Conservation (phyloP, 495 filamentous ascomycete genomes). For the Staphylotrichum tortipilum region DNA sequence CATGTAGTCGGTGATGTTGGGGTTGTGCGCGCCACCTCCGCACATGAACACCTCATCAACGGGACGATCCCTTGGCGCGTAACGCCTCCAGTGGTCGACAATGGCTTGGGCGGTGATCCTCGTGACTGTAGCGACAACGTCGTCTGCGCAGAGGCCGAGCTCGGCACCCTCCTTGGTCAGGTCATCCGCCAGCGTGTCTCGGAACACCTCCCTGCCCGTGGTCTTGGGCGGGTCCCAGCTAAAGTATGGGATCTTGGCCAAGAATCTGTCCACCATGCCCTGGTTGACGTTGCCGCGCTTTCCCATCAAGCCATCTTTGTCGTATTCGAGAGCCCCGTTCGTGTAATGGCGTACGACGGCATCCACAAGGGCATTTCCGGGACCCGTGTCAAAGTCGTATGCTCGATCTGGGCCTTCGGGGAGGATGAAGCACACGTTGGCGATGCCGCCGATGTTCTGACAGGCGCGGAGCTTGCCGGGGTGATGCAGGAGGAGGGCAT, state of each 20-base stretch:
- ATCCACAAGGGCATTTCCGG: slow-evolving; percentile 42
- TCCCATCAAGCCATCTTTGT: slow-evolving; percentile 45
- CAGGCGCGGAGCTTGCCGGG: slow-evolving; percentile 48
- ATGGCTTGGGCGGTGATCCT: slow-evolving; percentile 50
- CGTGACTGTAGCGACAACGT: slow-evolving; percentile 48
- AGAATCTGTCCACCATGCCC: slow-evolving; percentile 45
- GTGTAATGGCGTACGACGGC: slow-evolving; percentile 39
- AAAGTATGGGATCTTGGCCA: slow-evolving; percentile 40
- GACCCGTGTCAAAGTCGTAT: slow-evolving; percentile 44
- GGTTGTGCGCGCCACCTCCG: slow-evolving; percentile 50
- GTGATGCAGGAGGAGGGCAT: slow-evolving; percentile 46
- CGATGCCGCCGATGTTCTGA: slow-evolving; percentile 54
- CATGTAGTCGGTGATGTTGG: slow-evolving; percentile 46
- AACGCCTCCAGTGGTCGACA: slow-evolving; percentile 46
- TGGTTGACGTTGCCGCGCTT: slow-evolving; percentile 45
- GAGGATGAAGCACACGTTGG: slow-evolving; percentile 52
- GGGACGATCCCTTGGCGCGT: slow-evolving; percentile 34
- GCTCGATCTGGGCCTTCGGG: slow-evolving; percentile 31
- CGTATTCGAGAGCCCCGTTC: slow-evolving; percentile 36
- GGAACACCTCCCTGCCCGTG: slow-evolving; percentile 50
- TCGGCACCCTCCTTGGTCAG: too few relatives aligned
- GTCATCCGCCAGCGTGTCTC: slow-evolving; percentile 27
- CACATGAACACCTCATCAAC: slow-evolving; percentile 54
- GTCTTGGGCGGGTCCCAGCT: slow-evolving; percentile 45
- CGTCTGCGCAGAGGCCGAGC: slow-evolving; percentile 16